Evolutionary conservation across 257 asterid species (phyloP).

Genomic region (Schizonepeta tenuifolia): DNA sequence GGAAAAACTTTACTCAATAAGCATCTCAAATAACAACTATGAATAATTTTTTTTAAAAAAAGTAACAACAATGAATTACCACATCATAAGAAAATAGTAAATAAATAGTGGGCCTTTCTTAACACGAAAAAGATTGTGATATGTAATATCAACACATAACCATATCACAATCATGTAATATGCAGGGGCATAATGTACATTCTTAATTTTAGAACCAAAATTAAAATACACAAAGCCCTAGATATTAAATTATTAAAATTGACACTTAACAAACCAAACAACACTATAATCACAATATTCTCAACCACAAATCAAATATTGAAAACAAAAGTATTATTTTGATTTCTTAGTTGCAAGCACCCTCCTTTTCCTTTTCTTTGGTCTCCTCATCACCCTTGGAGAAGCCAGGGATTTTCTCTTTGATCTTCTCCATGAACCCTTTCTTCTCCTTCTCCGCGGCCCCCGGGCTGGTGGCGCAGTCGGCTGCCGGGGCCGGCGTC

Average conservation of each 20-base stretch:
- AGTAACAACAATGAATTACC: too few relatives aligned
- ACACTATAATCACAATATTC: not conserved
- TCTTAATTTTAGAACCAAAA: not conserved
- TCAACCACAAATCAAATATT: not conserved
- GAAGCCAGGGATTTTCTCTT: conserved; percentile 77
- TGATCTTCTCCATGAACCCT: conserved; percentile 76
- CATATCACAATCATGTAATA: not conserved
- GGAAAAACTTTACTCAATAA: too few relatives aligned
- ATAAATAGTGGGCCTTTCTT: too few relatives aligned
- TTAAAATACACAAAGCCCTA: not conserved
- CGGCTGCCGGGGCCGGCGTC: conserved; percentile 27
- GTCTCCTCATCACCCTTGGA: conserved; percentile 54
- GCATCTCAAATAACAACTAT: too few relatives aligned
- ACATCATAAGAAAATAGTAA: too few relatives aligned
- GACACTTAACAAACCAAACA: not conserved
- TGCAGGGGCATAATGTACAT: not conserved
- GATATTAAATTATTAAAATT: too few relatives aligned
- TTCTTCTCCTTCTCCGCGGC: conserved; percentile 58
- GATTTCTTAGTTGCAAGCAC: not conserved
- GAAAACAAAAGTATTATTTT: not conserved
- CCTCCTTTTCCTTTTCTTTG: conserved; percentile 44
- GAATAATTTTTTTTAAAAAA: too few relatives aligned
- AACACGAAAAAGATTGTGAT: too few relatives aligned
- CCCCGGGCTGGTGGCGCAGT: conserved; percentile 29
- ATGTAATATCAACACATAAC: too few relatives aligned